These are phyloP conservation scores for Corylus heterophylla DNA, from an alignment of 306 rosid genomes.

Conservation along the genomic window DNA sequence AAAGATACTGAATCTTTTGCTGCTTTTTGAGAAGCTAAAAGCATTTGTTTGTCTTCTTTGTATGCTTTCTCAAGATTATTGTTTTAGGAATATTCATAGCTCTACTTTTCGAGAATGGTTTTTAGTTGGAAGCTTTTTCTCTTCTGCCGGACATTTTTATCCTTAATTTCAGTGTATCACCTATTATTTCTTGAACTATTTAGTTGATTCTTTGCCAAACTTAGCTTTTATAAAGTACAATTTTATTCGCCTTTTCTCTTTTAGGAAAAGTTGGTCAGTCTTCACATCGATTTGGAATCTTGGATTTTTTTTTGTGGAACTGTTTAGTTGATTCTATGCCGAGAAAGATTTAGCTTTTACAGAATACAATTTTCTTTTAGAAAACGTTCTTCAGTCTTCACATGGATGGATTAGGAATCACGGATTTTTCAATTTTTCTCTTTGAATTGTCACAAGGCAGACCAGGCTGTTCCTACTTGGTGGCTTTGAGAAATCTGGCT, in stretches of 20 bases:
- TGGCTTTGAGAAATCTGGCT: neutral
- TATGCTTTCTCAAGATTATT: neutral
- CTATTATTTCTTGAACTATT: neutral
- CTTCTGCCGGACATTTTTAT: neutral
- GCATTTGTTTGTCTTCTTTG: neutral
- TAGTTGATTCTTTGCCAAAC: neutral
- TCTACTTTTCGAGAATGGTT: neutral
- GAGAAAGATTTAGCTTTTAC: neutral
- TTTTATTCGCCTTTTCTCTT: neutral
- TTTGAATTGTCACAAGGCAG: neutral
- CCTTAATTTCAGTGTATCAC: neutral
- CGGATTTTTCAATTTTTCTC: too few species aligned
- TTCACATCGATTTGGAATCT: neutral
- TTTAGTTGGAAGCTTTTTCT: neutral
- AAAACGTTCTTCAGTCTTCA: neutral
- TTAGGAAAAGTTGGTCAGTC: neutral
- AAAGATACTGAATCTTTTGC: neutral
- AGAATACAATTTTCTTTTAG: neutral
- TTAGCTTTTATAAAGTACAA: neutral
- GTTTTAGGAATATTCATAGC: neutral
- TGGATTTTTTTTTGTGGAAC: too few species aligned
- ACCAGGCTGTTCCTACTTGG: constrained; percentile 5
- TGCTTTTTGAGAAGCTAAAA: neutral
- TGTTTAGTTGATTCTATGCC: too few species aligned
- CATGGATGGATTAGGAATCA: neutral